Base-by-base conservation (phyloP, 1,284 basidiomycete genomes). In the Moniliophthora roreri region DNA sequence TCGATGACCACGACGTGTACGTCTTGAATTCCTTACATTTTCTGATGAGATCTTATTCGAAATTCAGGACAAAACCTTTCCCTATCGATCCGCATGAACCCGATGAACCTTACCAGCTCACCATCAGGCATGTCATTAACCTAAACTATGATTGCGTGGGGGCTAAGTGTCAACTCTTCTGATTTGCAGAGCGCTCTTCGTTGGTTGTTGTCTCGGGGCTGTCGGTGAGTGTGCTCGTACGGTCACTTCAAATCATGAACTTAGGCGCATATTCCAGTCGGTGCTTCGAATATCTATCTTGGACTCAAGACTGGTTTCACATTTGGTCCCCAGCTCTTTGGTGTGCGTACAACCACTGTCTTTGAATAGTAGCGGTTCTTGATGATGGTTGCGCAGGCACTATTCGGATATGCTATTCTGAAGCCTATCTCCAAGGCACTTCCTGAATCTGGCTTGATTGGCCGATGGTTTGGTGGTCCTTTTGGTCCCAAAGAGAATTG, bases 401-500 rank as follows among this genome's bases (percentile, higher is more conserved):
- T 87, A 54, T 83, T 86, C 61, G 84, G 84, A 58, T 86, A 80
- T 63, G 82, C 81, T 23, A 82, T 85, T 60, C 69, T 88, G 57
- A 87, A 87, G 62, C 74, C 82, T 2, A 58, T 87, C 21, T 79
- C 80, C 15, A 79, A 69, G 50, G 66, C 75, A 2, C 59, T 80
- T 35, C 82, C 78, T 6, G 72, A 75, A 52, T 72, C 71, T 38
- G 77, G 77, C 34, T 36, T 78, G 10, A 42, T 80, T 5, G 72
- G 74, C 2, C 69, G 72, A 52, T 61, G 81, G 44, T 72, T 82
- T 26, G 82, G 83, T 39, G 84, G 82, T 11, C 70, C 77, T 55
- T 87, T 87, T 60, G 85, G 85, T 36, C 84, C 84, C 24, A 83
- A 83, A 65, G 85, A 88, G 64, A 87, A 87, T 66, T 82, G 80